Evolutionary conservation across 176 grass and related monocot genomes (phyloP).

Genomic region (Aegilops tauschii): DNA sequence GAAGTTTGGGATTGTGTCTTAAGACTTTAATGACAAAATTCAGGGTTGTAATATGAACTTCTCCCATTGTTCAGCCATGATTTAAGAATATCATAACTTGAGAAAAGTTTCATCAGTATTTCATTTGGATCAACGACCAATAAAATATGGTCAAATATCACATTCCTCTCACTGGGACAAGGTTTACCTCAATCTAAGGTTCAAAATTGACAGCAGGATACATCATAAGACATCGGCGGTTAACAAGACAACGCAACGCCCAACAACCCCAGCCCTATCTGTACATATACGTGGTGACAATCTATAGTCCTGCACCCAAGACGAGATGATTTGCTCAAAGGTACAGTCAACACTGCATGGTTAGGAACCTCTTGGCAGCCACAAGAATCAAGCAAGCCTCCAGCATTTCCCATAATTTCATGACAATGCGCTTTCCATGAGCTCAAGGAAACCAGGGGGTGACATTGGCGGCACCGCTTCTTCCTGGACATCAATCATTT

Average conservation of each 20-base stretch:
- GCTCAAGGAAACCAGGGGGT: constrained; percentile 45
- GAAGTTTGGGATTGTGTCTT: too few relatives aligned
- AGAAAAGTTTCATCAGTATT: neutral
- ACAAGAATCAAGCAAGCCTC: neutral
- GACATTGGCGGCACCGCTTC: constrained; percentile 78
- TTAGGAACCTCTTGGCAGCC: neutral
- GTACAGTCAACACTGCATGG: neutral
- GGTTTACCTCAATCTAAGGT: neutral
- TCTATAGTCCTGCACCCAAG: constrained; percentile 1
- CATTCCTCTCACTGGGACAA: neutral
- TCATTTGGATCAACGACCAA: neutral
- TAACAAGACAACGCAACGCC: constrained; percentile 12
- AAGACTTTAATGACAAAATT: too few relatives aligned
- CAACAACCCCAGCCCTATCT: constrained; percentile 12
- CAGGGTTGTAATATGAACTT: too few relatives aligned
- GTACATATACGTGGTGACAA: neutral
- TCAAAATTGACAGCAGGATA: neutral
- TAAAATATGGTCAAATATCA: neutral
- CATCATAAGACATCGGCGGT: neutral
- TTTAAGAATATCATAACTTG: neutral
- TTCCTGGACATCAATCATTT: constrained; percentile 46
- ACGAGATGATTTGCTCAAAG: neutral
- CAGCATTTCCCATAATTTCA: constrained; percentile 2
- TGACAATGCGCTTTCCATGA: neutral
- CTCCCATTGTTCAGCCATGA: neutral